Evolutionary conservation across 352 stramenopile species (phyloP).

Genomic region (Pythium sp.): DNA sequence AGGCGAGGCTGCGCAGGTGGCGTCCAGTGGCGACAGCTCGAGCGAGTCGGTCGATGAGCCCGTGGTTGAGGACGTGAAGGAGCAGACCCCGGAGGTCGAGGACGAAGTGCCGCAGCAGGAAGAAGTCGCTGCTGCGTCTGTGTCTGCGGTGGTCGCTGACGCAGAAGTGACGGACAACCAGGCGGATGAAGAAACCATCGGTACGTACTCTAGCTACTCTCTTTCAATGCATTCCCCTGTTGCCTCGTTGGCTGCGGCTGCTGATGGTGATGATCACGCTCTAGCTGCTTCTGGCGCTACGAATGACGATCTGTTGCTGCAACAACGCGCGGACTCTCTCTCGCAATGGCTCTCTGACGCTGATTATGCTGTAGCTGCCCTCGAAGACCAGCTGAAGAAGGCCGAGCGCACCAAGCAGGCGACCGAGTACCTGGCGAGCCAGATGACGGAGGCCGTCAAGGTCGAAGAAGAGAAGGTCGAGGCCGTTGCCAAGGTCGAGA

Average conservation of each 20-base stretch:
- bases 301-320: conserved; percentile 1
- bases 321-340: conserved; percentile 12
- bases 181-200: conserved; percentile 13
- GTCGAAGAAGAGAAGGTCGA: conserved; percentile 4
- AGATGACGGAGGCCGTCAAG: conserved; percentile 5
- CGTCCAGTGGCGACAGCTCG: conserved; percentile 13
- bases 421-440: conserved; percentile 26
- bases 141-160: neutral
- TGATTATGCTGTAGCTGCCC: conserved; percentile 19
- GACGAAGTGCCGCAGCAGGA: conserved; percentile 3
- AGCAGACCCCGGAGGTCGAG: conserved; percentile 7
- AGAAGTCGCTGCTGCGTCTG: neutral
- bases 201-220: conserved; percentile 6
- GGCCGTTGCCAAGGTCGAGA: neutral
- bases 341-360: conserved; percentile 16
- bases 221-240: neutral
- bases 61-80: conserved; percentile 3
- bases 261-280: conserved; percentile 1
- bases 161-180: conserved; percentile 11
- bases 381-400: conserved; percentile 37
- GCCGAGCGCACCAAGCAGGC: conserved; percentile 38
- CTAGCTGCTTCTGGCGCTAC: neutral
- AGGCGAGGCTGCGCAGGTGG: neutral
- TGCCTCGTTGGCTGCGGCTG: neutral
- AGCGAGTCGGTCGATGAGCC: conserved; percentile 10